Conservation (phyloP, 1,284 basidiomycete genomes). For the Coniferiporia weirii region DNA sequence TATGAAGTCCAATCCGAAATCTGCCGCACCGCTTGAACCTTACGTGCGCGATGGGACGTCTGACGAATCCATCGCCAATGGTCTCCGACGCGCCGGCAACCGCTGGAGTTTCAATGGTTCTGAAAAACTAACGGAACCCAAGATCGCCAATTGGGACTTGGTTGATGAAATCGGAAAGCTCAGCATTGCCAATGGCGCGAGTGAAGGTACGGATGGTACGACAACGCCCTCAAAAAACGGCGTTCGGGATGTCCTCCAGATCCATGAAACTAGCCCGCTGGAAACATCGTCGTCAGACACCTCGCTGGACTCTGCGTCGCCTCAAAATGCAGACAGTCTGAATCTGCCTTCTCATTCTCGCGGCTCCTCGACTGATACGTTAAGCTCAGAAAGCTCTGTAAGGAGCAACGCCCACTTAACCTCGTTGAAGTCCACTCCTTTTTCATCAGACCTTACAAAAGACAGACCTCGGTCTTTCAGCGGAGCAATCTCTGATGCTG, state of each 20-base stretch:
- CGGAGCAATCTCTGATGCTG: slow-evolving; percentile 64
- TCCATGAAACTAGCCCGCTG: slow-evolving; percentile 62
- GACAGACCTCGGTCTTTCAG: slow-evolving; percentile 77
- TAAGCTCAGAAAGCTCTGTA: slow-evolving; percentile 46
- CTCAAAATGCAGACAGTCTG: slow-evolving; percentile 60
- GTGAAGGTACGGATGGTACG: slow-evolving; percentile 50
- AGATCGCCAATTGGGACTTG: slow-evolving; percentile 59
- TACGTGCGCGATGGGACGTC: slow-evolving; percentile 33
- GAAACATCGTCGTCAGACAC: slow-evolving; percentile 60
- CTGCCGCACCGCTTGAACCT: slow-evolving; percentile 26
- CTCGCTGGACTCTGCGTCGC: slow-evolving; percentile 61
- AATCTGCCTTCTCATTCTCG: slow-evolving; percentile 61
- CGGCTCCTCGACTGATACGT: slow-evolving; percentile 71
- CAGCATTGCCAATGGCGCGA: slow-evolving; percentile 52
- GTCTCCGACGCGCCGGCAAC: slow-evolving; percentile 24
- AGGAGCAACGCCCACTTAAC: slow-evolving; percentile 52
- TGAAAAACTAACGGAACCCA: slow-evolving; percentile 57
- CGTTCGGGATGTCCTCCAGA: slow-evolving; percentile 44
- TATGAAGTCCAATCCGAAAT: slow-evolving; percentile 19
- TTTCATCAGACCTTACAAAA: slow-evolving; percentile 49
- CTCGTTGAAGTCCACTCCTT: slow-evolving; percentile 42
- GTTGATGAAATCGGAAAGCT: slow-evolving; percentile 67
- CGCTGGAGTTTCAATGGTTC: slow-evolving; percentile 61
- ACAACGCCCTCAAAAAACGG: slow-evolving; percentile 57
- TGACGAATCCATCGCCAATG: slow-evolving; percentile 18